A percentile compares a stretch with the other conserved stretches of the same genome.
phyloP scores from a whole-genome alignment of 2,329 filamentous ascomycete genomes.

The Dactylonectria macrodidyma region DNA sequence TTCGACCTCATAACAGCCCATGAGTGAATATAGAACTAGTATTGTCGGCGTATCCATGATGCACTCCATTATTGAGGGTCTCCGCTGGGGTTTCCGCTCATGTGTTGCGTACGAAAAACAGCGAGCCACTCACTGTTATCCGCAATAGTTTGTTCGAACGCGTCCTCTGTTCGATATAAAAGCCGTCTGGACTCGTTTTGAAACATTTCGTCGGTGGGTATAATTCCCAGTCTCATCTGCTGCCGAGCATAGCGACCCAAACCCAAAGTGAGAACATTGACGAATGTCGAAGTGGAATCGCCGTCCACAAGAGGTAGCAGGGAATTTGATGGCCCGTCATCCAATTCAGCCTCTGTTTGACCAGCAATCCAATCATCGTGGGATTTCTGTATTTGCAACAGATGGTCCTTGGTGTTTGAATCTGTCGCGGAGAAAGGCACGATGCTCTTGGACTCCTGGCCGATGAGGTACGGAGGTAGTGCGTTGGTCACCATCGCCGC shows the following conservation, averaged over 20 bases:
- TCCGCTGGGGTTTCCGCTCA: neutral
- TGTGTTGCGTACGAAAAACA: conserved; percentile 37
- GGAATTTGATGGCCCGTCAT: neutral
- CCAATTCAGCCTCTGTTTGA: neutral
- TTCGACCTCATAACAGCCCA: neutral
- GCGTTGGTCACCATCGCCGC: conserved; percentile 15
- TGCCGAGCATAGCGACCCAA: conserved; percentile 43
- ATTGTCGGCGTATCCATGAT: neutral
- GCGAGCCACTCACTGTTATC: conserved; percentile 48
- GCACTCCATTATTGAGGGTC: neutral
- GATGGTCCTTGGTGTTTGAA: conserved; percentile 39
- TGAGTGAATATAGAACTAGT: too few relatives aligned
- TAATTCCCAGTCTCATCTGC: conserved; percentile 39
- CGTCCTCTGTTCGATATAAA: conserved; percentile 43
- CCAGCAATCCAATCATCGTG: neutral
- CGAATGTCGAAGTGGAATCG: conserved; percentile 27
- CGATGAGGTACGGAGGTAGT: conserved; percentile 25
- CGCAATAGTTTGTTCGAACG: conserved; percentile 48
- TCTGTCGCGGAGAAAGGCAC: conserved; percentile 49
- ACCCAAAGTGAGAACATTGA: conserved; percentile 35
- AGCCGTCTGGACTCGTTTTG: conserved; percentile 45
- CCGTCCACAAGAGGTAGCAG: neutral
- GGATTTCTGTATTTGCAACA: conserved; percentile 35
- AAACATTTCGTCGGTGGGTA: conserved; percentile 48
- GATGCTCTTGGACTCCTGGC: conserved; percentile 36